Evolutionary conservation across 2,329 filamentous ascomycete species (phyloP), one percentile per base, ranked within the genome.

Genomic region (Fonsecaea monophora): DNA sequence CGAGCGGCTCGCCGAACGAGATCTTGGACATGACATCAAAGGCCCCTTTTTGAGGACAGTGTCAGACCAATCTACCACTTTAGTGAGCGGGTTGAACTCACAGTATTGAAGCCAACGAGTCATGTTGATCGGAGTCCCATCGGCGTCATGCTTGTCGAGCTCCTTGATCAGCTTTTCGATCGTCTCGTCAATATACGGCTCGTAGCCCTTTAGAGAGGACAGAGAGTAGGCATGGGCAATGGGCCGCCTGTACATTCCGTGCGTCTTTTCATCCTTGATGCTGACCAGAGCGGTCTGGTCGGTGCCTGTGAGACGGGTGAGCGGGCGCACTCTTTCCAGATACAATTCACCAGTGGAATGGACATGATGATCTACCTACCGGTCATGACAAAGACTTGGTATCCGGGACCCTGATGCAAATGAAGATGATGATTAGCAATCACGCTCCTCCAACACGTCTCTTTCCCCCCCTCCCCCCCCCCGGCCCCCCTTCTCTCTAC

Each of bases 21-120:
- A 61, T 61, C 59, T 61, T 61, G 9, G 59, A 61, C 59, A 61
- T 61, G 10, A 61, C 59, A 13, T 61, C 59, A 25, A 61, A 61
- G 1, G 59, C 59, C 59, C 59, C 59, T 61, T 12, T 9, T 8
- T 4, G 3, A 25, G 25, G 25, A 25, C n/a, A 13, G 18, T 60
- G 18, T 60, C 2, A 60, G 57, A 48, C 25, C 25, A 25, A 25
- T 25, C 25, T 25, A 6, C 35, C 35, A 37, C 35, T 12, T 37
- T 1, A 1, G 2, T 8, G 35, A 37, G 15, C 40, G 15, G 13
- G 35, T 10, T 12, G 9, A 34, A 34, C 59, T 61, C 18, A 61
- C 59, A 61, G 34, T 37, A 61, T 30, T 61, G 59, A 48, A 61
- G 45, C 59, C 59, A 61, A 32, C 59, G 59, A 13, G 59, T 61